Base-by-base conservation (phyloP, 2,329 filamentous ascomycete genomes). In the Lecanicillium sp. region DNA sequence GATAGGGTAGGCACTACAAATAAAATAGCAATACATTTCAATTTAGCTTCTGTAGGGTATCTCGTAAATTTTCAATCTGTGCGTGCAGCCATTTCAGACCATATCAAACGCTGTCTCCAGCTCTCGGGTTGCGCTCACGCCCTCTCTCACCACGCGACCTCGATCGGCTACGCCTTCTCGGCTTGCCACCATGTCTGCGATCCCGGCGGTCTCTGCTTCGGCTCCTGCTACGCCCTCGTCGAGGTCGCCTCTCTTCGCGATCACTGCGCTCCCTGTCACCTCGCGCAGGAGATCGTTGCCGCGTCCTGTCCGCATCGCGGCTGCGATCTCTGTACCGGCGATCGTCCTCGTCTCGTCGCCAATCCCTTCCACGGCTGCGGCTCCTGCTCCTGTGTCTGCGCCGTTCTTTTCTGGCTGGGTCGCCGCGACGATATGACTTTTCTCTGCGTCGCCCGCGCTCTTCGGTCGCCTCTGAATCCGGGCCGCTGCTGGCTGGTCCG, bases 321-420 rank as follows among this genome's bases (percentile, higher is more conserved):
- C 51, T 41, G 11, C 38, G 38, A 20, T 28, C 25, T 14, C 38
- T 17, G 8, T 33, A 29, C 18, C 37, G 37, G 8, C 31, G 37
- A 43, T 42, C 52, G 38, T 42, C 45, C 5, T 47, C 42, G 18
- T 33, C 20, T 18, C 38, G 22, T 16, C 33, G 16, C 35, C 48
- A 45, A 16, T 48, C 46, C 16, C 47, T 41, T 36, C 43, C 56
- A 18, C 47, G 56, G 47, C 52, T 60, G 32, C 48, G 54, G 33
- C 64, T 64, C 33, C 58, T 53, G 40, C 60, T 67, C 36, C 62
- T 55, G 16, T 59, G 55, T 8, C 59, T 54, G 13, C 54, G 47
- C 18, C 54, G 52, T 22, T 63, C 58, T 15, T 51, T 47, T 20
- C 50, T 51, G 3, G 59, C 55, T 0, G 47, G 43, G 29, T 60